Base-by-base conservation (phyloP, 805 yeast genomes). In the Candida xyloterini region DNA sequence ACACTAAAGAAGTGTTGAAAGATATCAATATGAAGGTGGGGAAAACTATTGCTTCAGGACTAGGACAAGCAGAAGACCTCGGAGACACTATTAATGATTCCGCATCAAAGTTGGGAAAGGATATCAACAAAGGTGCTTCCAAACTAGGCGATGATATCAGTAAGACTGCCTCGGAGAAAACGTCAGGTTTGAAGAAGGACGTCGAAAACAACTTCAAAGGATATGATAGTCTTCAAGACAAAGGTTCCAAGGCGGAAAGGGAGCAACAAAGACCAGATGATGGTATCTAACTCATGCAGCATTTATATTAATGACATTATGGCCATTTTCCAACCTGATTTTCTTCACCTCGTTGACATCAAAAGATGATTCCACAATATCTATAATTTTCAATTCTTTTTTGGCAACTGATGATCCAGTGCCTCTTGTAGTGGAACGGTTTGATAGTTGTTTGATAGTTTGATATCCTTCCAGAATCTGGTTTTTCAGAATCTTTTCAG, bases 241-340 rank as follows among this genome's bases (percentile, higher is more conserved):
- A 68, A 51, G 75, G 74, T 10, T 28, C 59, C 35, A 63, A 68
- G 47, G 58, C 60, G 15, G 73, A 70, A 47, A 44, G 52, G 27
- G 74, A 70, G 52, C 74, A 71, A 50, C 61, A 65, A 50, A 62
- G 76, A 38, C 73, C 74, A 6, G 74, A 70, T 28, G 75, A 71
- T 49, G 73, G 64, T n/a, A 50, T 68, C 23, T 67, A 56, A 51
- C n/a, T 15, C 23, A 23, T 16, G 21, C 28, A 28, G 11, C 27
- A 22, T 21, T 23, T 6, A 10, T 15, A 15, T 33, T 24, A 15
- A 25, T 15, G 21, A 28, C 22, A 10, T 16, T 33, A 28, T 28
- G 31, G 27, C 16, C 11, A 7, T 21, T 23, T 14, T 35, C 21
- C 15, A 10, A 13, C 7, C 16, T 14, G 10, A 21, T 8, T 27